Evolutionary conservation across 1,284 basidiomycete genomes (phyloP).

Genomic region (Moniliella sp.): DNA sequence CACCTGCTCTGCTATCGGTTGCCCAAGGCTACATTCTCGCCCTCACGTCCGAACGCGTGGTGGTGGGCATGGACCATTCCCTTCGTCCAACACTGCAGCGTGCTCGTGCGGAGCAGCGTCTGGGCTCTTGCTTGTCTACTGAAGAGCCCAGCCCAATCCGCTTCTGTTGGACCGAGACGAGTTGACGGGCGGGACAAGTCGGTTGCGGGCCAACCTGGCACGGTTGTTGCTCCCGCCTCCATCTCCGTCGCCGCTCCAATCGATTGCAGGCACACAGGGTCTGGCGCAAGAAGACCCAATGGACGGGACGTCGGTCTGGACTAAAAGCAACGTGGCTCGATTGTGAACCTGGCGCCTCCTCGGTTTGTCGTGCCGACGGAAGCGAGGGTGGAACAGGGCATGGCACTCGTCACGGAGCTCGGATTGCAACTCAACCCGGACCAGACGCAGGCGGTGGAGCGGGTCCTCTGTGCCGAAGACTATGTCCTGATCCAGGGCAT

Average conservation of each 20-base stretch:
- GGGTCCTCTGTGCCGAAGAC: slow-evolving; percentile 58
- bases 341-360: too few species aligned
- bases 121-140: too few species aligned
- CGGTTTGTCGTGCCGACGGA: too few species aligned
- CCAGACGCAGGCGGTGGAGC: slow-evolving; percentile 52
- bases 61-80: slow-evolving; percentile 58
- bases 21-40: slow-evolving; percentile 61
- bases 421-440: slow-evolving; percentile 58
- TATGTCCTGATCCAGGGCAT: slow-evolving; percentile 83
- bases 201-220: slow-evolving; percentile 71
- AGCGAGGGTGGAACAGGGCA: too few species aligned
- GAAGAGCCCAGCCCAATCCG: too few species aligned
- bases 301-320: too few species aligned
- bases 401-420: too few species aligned
- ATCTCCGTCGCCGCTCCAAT: not conserved
- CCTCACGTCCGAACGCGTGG: slow-evolving; percentile 46
- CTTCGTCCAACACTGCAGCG: slow-evolving; percentile 36
- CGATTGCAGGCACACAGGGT: too few species aligned
- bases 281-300: too few species aligned
- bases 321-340: too few species aligned
- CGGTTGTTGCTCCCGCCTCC: slow-evolving; percentile 54
- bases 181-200: slow-evolving; percentile 59
- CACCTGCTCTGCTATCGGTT: slow-evolving; percentile 60
- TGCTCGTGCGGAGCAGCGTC: slow-evolving; percentile 7
- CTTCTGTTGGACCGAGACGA: slow-evolving; percentile 91